A percentile compares a stretch with the other conserved stretches of the same genome.
phyloP scores from a whole-genome alignment of 148 eudicot species.

The Nepenthes mirabilis region DNA sequence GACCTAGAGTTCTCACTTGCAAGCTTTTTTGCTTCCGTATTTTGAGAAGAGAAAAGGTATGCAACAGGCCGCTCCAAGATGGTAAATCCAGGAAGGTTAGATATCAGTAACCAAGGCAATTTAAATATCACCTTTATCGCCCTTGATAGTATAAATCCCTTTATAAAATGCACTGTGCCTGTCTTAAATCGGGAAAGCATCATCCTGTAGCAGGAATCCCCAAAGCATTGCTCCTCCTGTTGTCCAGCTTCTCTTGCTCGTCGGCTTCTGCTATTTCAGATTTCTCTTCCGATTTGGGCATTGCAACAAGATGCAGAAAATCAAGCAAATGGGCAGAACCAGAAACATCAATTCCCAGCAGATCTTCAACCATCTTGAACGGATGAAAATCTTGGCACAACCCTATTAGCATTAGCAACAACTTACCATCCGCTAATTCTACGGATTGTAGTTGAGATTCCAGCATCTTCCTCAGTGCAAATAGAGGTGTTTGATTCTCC shows the following conservation, averaged over 20 bases:
- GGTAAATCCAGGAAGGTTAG: constrained; percentile 17
- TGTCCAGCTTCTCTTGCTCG: constrained; percentile 10
- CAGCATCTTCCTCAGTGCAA: constrained; percentile 14
- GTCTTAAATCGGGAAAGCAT: constrained; percentile 1
- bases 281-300: constrained; percentile 14
- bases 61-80: constrained; percentile 14
- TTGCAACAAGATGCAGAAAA: constrained; percentile 13
- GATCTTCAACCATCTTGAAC: constrained; percentile 8
- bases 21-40: constrained; percentile 3
- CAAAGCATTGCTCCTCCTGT: not conserved
- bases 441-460: not conserved
- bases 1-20: constrained; percentile 1
- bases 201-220: not conserved
- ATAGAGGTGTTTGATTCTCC: constrained; percentile 24
- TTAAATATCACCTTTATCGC: constrained; percentile 9
- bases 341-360: constrained; percentile 3
- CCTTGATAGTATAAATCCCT: not conserved
- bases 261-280: constrained; percentile 2
- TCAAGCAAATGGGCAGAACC: constrained; percentile 25
- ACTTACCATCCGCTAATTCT: constrained; percentile 11
- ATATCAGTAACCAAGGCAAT: constrained; percentile 18
- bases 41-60: constrained; percentile 9
- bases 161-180: not conserved
- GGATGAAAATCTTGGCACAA: constrained; percentile 20
- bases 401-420: constrained; percentile 5